phyloP scores from a whole-genome alignment of 805 yeast species.

The Jamesozyma spencerorum region DNA sequence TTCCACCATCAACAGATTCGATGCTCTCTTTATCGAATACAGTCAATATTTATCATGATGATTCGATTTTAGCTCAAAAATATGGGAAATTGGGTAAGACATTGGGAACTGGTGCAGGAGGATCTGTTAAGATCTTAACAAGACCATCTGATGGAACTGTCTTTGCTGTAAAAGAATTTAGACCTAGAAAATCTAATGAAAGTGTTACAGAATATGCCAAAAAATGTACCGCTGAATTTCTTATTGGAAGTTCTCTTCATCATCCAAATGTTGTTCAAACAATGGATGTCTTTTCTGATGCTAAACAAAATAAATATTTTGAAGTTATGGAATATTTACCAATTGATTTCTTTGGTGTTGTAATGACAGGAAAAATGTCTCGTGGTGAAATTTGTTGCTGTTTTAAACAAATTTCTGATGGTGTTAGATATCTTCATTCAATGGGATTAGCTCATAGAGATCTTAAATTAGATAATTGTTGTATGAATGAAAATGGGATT shows the following conservation, averaged over 20 bases:
- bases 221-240: slow-evolving; percentile 76
- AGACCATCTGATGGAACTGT: slow-evolving; percentile 59
- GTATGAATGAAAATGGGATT: slow-evolving; percentile 61
- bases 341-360: slow-evolving; percentile 73
- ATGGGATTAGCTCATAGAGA: slow-evolving; percentile 79
- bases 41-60: slow-evolving; percentile 36
- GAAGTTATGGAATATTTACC: slow-evolving; percentile 86
- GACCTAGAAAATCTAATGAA: slow-evolving; percentile 61
- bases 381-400: slow-evolving; percentile 76
- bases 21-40: slow-evolving; percentile 24
- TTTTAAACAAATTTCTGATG: slow-evolving; percentile 61
- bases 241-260: slow-evolving; percentile 70
- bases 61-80: slow-evolving; percentile 43
- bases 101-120: slow-evolving; percentile 81
- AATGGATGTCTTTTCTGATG: slow-evolving; percentile 47
- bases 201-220: slow-evolving; percentile 66
- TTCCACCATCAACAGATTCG: slow-evolving; percentile 27
- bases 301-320: slow-evolving; percentile 57
- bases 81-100: slow-evolving; percentile 68
- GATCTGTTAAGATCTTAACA: slow-evolving; percentile 62
- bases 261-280: slow-evolving; percentile 78
- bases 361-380: slow-evolving; percentile 75
- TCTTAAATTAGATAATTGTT: slow-evolving; percentile 75
- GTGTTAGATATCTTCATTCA: slow-evolving; percentile 63
- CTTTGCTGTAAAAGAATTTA: slow-evolving; percentile 76